phyloP scores from a whole-genome alignment of 306 rosid species.

The Cicer yamashitae region DNA sequence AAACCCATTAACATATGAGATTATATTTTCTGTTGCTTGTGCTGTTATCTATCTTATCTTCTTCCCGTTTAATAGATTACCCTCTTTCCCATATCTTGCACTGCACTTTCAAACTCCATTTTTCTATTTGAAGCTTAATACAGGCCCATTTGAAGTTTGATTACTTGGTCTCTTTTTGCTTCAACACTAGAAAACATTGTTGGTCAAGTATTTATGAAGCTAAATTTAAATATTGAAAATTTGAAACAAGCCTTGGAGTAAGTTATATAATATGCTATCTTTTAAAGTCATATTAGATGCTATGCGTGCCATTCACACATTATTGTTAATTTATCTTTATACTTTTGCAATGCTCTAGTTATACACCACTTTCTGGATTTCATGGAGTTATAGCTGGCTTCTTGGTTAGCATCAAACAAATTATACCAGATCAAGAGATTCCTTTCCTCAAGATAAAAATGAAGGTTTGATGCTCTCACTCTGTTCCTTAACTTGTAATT shows the following conservation, averaged over 20 bases:
- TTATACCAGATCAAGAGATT: constrained; percentile 89
- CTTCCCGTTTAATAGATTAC: constrained; percentile 24
- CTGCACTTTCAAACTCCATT: constrained; percentile 9
- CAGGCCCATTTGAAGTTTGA: constrained; percentile 10
- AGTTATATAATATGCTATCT: not conserved
- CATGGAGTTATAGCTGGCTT: constrained; percentile 87
- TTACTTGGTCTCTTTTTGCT: constrained; percentile 10
- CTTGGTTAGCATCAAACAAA: constrained; percentile 96
- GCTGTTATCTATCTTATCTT: constrained; percentile 17
- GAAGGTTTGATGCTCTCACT: constrained; percentile 60
- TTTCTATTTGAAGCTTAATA: constrained; percentile 21
- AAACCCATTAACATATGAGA: constrained; percentile 33
- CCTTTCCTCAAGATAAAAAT: constrained; percentile 72
- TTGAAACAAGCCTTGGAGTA: constrained; percentile 14
- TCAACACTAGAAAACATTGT: constrained; percentile 33
- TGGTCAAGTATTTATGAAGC: constrained; percentile 2
- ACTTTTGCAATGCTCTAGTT: constrained; percentile 56
- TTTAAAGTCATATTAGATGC: constrained; percentile 12
- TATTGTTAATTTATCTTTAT: constrained; percentile 14
- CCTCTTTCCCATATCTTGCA: constrained; percentile 5
- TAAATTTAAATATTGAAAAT: not conserved
- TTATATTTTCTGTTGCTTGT: constrained; percentile 35
- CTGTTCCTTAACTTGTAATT: constrained; percentile 10
- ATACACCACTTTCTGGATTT: constrained; percentile 89
- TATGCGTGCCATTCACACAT: constrained; percentile 15